Conservation (phyloP, 768 basidiomycete species). For the Boletus insuetus region DNA sequence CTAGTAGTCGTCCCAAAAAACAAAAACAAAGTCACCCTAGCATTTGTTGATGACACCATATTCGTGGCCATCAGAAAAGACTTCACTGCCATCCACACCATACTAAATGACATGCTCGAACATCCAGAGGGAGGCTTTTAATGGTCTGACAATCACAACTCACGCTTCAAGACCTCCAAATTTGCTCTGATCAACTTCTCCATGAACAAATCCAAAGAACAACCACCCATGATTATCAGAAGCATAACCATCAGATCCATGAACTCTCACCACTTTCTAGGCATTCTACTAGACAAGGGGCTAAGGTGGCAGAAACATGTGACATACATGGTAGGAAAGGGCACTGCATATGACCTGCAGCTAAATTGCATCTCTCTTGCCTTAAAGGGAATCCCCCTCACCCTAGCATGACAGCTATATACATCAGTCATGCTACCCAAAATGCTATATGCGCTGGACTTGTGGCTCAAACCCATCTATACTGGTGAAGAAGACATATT, state of each 20-base stretch:
- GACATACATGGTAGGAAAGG: neutral
- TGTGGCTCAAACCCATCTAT: neutral
- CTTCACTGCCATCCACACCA: conserved; percentile 19
- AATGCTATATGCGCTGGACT: neutral
- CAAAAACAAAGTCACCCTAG: conserved; percentile 16
- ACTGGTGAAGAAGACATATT: neutral
- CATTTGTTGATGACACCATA: conserved; percentile 32
- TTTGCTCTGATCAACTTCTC: conserved; percentile 18
- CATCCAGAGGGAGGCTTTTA: conserved; percentile 4
- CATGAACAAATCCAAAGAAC: neutral
- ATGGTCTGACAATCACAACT: conserved; percentile 26
- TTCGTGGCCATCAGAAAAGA: conserved; percentile 22
- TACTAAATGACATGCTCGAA: conserved; percentile 27
- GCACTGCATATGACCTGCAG: neutral
- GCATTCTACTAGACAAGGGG: neutral
- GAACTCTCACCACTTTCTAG: neutral
- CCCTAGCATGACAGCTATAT: neutral
- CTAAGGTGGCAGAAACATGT: neutral
- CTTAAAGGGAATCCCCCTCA: rapidly evolving
- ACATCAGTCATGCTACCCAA: neutral
- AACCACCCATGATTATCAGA: neutral
- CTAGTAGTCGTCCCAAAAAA: conserved; percentile 4
- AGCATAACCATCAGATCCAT: neutral
- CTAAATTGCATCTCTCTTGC: neutral
- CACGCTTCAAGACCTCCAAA: conserved; percentile 17